Base-by-base conservation (phyloP, 352 stramenopile species). In the Phytopythium sindhum region DNA sequence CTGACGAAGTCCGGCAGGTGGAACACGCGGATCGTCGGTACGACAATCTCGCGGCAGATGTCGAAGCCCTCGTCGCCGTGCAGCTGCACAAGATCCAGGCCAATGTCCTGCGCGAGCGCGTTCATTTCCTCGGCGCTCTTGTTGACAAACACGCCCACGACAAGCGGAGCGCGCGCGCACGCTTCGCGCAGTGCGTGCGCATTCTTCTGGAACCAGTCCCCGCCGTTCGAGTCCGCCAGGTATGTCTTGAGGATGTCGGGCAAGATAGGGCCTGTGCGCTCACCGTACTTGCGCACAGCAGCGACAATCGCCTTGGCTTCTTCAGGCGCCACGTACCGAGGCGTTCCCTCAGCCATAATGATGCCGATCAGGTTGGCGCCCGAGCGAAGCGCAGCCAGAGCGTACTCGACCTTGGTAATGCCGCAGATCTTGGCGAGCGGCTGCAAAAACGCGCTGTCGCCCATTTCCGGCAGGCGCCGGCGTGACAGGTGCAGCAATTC, bases 91-190 rank as follows among this genome's bases (percentile, higher is more conserved):
- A 99, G 78, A 72, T 99, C 97, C 29, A 99, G 69, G 2, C 97
- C 97, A 51, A 95, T 92, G 17, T 93, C 74, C 26, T 87, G 70
- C 1, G 93, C 90, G 64, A 97, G 84, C 57, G 83, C 75, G 33
- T 92, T 96, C 65, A 99, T 95, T 57, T 96, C 91, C n/a, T 89
- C 83, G 2, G 93, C 70, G 7, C 87, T 78, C 77, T 99, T 93
- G 84, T 99, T 98, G 56, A 96, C 93, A 78, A 99, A 99, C 12
- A 99, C 97, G 39, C 90, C 86, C n/a, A 97, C 86, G 28, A 98
- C 92, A 15, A 99, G 81, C 52, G 88, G 84, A 17, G 84, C 85
- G 28, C 90, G 88, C 23, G 79, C 69, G 23, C 81, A 93, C 29
- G 84, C 84, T 41, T 88, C 72, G 35, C 80, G 79, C 47, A 97